Base-by-base conservation (phyloP, 1,284 basidiomycete genomes). In the Fomes fomentarius region DNA sequence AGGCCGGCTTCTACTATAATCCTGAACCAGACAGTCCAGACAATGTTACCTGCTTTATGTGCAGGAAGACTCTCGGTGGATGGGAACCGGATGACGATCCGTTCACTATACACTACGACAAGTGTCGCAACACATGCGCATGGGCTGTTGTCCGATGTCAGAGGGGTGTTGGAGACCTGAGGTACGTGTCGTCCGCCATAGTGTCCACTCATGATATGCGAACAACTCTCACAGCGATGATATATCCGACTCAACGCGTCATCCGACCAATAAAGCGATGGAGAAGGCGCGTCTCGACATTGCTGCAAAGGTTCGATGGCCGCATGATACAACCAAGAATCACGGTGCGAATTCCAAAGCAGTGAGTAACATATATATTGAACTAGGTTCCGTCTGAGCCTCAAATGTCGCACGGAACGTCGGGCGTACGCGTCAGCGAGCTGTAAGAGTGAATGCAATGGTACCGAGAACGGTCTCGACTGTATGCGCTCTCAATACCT, bases 51-150 rank as follows among this genome's bases (percentile, higher is more conserved):
- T 95, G 93, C 69, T 89, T 89, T 62, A 79, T 83, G 54, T 95
- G 93, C 71, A 78, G 76, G 42, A 89, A 93, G 64, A 78, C 86
- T 57, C 77, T 95, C 10, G 82, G 83, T 45, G 89, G 87, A 14
- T 95, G 93, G 93, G 87, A 87, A 47, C 76, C 77, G 38, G 76
- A 83, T 1, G 93, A 95, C 64, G 89, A 94, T 72, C 93, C 93
- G 2, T 89, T 88, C 62, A 76, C 82, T 38, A 85, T 93, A 41
- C 93, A 95, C 64, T 86, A 77, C 71, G 70, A 70, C 34, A 90
- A 85, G 70, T 89, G 80, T 63, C 72, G 74, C 21, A 72, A 75
- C 43, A 76, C 71, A 9, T 94, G 91, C 69, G 78, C 82, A 2
- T 94, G 91, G 92, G 93, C 90, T 3, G 75, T 80, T 38, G 79